These are phyloP conservation scores for Delonix regia DNA, from an alignment of 306 rosid genomes.

Conservation along the genomic window DNA sequence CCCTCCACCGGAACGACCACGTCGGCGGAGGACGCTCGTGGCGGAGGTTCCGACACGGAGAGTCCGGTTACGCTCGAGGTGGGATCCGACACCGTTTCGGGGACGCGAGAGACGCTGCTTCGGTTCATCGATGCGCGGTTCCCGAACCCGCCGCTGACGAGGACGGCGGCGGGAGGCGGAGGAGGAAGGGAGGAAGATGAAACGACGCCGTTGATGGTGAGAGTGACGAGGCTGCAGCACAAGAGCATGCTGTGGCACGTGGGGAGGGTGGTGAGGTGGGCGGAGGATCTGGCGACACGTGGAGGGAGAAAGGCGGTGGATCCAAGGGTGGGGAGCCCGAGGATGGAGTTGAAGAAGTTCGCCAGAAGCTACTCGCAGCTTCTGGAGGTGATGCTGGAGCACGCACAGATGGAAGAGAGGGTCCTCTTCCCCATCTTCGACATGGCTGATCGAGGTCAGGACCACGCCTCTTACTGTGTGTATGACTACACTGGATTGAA, in stretches of 20 bases:
- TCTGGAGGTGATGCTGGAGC: constrained; percentile 80
- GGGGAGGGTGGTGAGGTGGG: constrained; percentile 79
- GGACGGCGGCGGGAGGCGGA: background rate
- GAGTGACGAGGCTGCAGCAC: constrained; percentile 63
- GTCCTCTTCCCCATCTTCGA: constrained; percentile 80
- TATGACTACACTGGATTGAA: background rate
- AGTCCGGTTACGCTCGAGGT: constrained; percentile 53
- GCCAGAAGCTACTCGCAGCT: constrained; percentile 76
- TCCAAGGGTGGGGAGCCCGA: constrained; percentile 72
- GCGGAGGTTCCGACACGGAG: constrained; percentile 41
- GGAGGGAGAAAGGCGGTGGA: constrained; percentile 67
- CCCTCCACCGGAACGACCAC: constrained; percentile 41
- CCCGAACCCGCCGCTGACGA: constrained; percentile 51
- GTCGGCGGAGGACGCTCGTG: background rate
- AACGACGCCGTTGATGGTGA: constrained; percentile 56
- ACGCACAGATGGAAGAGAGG: constrained; percentile 88
- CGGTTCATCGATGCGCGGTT: constrained; percentile 63
- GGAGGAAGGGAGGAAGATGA: constrained; percentile 36
- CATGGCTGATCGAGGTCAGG: constrained; percentile 71
- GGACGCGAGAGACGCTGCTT: constrained; percentile 63
- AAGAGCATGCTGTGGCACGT: constrained; percentile 70
- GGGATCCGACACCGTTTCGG: constrained; percentile 71
- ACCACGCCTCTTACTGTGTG: background rate
- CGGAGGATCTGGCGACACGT: constrained; percentile 69
- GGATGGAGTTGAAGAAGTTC: constrained; percentile 80